Conservation (phyloP, 805 yeast genomes). For the Pichia ethanolica region DNA sequence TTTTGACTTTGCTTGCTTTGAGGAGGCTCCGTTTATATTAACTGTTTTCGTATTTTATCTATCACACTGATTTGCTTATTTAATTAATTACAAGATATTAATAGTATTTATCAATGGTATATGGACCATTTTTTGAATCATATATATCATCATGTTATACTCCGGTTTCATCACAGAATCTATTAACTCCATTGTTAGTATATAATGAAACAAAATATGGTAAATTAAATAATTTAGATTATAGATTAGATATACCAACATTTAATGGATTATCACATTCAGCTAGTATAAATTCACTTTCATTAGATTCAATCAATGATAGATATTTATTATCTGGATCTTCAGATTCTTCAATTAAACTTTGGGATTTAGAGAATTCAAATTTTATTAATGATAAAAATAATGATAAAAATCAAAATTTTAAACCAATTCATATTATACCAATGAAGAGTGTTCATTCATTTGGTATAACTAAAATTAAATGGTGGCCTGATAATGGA, state of each 20-base stretch:
- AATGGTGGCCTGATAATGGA: slow-evolving; percentile 94
- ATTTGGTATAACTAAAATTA: slow-evolving; percentile 64
- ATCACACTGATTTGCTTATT: no score
- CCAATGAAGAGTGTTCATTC: slow-evolving; percentile 42
- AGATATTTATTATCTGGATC: slow-evolving; percentile 60
- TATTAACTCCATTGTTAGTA: slow-evolving; percentile 10
- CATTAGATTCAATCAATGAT: slow-evolving; percentile 41
- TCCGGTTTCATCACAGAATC: not conserved
- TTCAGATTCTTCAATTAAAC: slow-evolving; percentile 58
- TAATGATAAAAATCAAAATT: slow-evolving; percentile 9
- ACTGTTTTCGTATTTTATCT: no score
- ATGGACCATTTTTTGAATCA: not conserved
- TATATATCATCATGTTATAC: not conserved
- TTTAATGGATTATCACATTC: slow-evolving; percentile 30
- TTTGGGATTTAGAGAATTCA: slow-evolving; percentile 51
- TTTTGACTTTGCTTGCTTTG: no score
- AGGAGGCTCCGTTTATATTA: no score
- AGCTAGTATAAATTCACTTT: slow-evolving; percentile 53
- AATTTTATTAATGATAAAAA: slow-evolving; percentile 4
- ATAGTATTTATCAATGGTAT: not conserved
- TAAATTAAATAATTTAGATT: slow-evolving; percentile 16
- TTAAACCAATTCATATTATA: slow-evolving; percentile 16
- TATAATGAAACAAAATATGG: slow-evolving; percentile 22
- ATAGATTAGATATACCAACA: slow-evolving; percentile 20
- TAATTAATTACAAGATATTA: not conserved